Base-by-base conservation (phyloP, 495 filamentous ascomycete genomes). In the Parathielavia hyrcaniae region DNA sequence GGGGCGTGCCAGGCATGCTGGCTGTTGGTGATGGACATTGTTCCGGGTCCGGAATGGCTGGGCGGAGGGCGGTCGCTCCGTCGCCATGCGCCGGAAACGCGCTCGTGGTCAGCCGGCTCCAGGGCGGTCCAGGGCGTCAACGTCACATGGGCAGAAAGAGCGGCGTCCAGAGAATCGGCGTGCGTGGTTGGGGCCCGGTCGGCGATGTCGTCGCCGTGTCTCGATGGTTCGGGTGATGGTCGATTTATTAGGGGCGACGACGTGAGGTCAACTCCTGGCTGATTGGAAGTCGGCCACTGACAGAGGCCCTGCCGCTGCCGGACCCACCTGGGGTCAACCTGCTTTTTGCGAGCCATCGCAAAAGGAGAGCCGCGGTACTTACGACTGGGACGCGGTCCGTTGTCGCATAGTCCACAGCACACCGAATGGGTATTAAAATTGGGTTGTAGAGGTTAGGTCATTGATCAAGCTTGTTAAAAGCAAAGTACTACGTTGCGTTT, bases 11-110 rank as follows among this genome's bases (percentile, higher is more conserved):
- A 79, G 67, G 62, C 61, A 57, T 72, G 65, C 65, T 77, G 75
- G 69, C 74, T 71, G 71, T 77, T 79, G 61, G 75, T 67, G 68
- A 78, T 74, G 66, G 79, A 76, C 73, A 78, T 79, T 60, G 68
- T 76, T 59, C 60, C 50, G 60, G 48, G 67, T 61, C 53, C 65
- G 61, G 56, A 50, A 61, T 67, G 72, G 69, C 65, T 71, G 61
- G 61, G 64, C 64, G 58, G 41, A 53, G 64, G 60, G 64, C 53
- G 44, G 67, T 68, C 55, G 65, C 66, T 62, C 60, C 63, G 70
- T 66, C 73, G 77, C 77, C 77, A 79, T 79, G 71, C 77, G 77
- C 69, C 57, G 62, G 60, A 69, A 70, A 69, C 61, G 71, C 69
- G 68, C 69, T 76, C 77, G 75, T 74, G 69, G 73, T 67, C 53